Base-by-base conservation (phyloP, 805 yeast genomes). In the Candida railenensis region DNA sequence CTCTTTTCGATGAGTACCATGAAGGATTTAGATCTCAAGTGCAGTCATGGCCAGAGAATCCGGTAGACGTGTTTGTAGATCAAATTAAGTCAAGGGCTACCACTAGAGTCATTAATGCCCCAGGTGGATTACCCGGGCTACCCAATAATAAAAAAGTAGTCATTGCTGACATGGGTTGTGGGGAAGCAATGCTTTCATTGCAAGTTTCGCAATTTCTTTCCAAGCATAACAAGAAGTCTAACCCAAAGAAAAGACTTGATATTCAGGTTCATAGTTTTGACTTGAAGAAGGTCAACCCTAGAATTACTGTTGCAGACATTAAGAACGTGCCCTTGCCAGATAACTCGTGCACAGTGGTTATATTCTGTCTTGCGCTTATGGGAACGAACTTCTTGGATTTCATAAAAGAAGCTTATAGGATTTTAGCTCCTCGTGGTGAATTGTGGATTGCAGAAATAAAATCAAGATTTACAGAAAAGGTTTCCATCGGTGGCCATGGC, bases 91-190 rank as follows among this genome's bases (percentile, higher is more conserved):
- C 65, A 22, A 73, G 89, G 57, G 64, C 56, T 3, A 72, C 82
- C 1, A 63, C 73, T 11, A 85, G 77, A 58, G 83, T 85, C n/a
- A 81, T 90, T 3, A 89, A 86, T 64, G 96, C 97, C 0, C 98
- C 98, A 3, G 98, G 98, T 53, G 98, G 97, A 2, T 75, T 91
- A 46, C 97, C 97, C 1, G 95, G 94, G 16, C 61, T 82, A 34
- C 22, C 14, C 12, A 64, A 69, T n/a, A 67, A 66, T 42, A 81
- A 81, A 46, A 76, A 77, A 48, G 82, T 92, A 33, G 89, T 87
- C 2, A 78, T 94, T 48, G 97, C 98, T 0, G 99, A 94, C 69
- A 92, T 94, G 98, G 99, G 99, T 9, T 94, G 99, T 65, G 99
- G 99, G 46, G 99, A 94, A 66, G 99, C 98, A 0, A 87, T 87